These are phyloP conservation scores for Fraxinus albicans DNA, from an alignment of 305 asterid species.

Conservation along the genomic window DNA sequence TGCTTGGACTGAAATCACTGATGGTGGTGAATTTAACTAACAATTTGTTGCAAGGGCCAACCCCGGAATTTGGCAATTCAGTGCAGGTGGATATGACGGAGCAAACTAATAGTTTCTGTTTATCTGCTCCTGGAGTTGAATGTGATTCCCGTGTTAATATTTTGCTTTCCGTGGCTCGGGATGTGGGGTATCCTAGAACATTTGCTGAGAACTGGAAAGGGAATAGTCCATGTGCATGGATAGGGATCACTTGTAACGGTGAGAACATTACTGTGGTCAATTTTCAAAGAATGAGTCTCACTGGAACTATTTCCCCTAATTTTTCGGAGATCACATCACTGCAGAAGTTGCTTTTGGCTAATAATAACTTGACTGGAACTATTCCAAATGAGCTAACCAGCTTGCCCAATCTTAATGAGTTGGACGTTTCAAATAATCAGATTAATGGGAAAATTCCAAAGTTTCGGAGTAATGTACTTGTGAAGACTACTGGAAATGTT, in stretches of 20 bases:
- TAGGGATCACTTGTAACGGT: constrained; percentile 56
- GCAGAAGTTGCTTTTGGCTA: constrained; percentile 59
- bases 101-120: constrained; percentile 60
- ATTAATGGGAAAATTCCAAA: constrained; percentile 60
- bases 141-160: constrained; percentile 56
- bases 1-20: constrained; percentile 44
- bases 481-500: constrained; percentile 53
- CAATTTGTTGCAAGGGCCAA: constrained; percentile 70
- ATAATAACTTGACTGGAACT: constrained; percentile 59
- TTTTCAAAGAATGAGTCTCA: constrained; percentile 55
- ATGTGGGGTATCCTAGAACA: constrained; percentile 52
- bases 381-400: constrained; percentile 62
- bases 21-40: constrained; percentile 58
- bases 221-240: constrained; percentile 78
- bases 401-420: constrained; percentile 45
- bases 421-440: constrained; percentile 75
- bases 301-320: constrained; percentile 65
- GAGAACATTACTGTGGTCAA: constrained; percentile 60
- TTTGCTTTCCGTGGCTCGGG: constrained; percentile 55
- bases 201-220: constrained; percentile 70
- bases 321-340: constrained; percentile 48
- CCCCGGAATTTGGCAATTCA: constrained; percentile 48
- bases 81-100: constrained; percentile 43
- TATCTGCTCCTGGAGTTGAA: constrained; percentile 42
- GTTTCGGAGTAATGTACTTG: constrained; percentile 40